Percentiles rank a stretch among this genome's conserved stretches.
phyloP scores from a whole-genome alignment of 2,329 filamentous ascomycete species.

The Calonectria pteridis region DNA sequence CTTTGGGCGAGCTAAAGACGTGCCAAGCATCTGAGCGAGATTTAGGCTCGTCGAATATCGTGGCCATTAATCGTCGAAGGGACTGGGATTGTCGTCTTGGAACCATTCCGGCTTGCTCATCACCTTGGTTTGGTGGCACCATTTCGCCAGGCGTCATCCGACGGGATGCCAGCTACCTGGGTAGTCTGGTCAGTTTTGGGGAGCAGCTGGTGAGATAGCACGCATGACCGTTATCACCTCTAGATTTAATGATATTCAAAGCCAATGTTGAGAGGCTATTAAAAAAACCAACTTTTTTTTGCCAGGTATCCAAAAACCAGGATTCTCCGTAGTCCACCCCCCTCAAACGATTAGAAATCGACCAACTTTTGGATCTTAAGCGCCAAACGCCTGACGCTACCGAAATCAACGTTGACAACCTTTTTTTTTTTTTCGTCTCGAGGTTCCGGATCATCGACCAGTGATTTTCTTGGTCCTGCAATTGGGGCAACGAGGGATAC shows the following conservation, averaged over 20 bases:
- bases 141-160: neutral
- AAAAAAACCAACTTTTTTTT: neutral
- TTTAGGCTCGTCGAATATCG: neutral
- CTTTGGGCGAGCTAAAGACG: neutral
- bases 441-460: constrained; percentile 3
- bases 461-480: constrained; percentile 31
- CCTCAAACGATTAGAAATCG: neutral
- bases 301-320: neutral
- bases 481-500: constrained; percentile 27
- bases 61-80: neutral
- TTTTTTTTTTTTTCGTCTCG: constrained; percentile 1
- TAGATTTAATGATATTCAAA: neutral
- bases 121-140: neutral
- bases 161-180: neutral
- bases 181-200: constrained; percentile 11
- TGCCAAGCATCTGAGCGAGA: constrained; percentile 4
- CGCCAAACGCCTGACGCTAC: constrained; percentile 8
- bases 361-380: neutral
- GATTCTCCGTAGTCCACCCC: neutral
- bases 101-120: neutral
- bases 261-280: neutral
- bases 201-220: neutral
- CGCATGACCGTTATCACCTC: neutral
- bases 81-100: neutral
- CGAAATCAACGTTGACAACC: neutral